Evolutionary conservation across 2,329 filamentous ascomycete species (phyloP).

Genomic region (Colletotrichum sp.): DNA sequence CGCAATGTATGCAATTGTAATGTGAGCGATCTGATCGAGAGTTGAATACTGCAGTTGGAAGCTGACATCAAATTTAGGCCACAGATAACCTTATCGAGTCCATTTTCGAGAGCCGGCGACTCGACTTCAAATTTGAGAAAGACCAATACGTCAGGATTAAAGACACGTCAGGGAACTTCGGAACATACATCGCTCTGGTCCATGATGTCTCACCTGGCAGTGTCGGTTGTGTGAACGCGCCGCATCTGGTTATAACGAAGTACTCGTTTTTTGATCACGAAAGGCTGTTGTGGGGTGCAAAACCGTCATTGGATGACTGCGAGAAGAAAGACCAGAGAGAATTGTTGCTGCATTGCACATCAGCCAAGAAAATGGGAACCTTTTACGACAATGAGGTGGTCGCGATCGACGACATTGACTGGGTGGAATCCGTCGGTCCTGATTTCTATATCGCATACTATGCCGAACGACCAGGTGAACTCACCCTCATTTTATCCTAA

Average conservation of each 20-base stretch:
- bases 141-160: not conserved
- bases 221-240: not conserved
- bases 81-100: not conserved
- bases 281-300: fast-evolving
- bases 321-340: not conserved
- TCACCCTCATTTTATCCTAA: too few species aligned
- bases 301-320: fast-evolving
- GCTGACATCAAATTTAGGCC: not conserved
- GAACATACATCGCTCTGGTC: not conserved
- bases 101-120: not conserved
- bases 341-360: not conserved
- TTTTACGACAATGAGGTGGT: not conserved
- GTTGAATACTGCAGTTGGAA: too few species aligned
- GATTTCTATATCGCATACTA: not conserved
- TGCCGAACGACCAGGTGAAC: too few species aligned
- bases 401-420: not conserved
- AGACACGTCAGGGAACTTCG: fast-evolving
- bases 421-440: fast-evolving
- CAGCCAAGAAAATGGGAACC: not conserved
- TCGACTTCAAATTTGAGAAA: not conserved
- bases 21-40: not conserved
- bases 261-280: not conserved
- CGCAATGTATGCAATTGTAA: not conserved
- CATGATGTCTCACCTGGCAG: not conserved
- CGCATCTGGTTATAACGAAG: not conserved